Base-by-base conservation (phyloP, 139 green algal species). In the Micractinium sp. region DNA sequence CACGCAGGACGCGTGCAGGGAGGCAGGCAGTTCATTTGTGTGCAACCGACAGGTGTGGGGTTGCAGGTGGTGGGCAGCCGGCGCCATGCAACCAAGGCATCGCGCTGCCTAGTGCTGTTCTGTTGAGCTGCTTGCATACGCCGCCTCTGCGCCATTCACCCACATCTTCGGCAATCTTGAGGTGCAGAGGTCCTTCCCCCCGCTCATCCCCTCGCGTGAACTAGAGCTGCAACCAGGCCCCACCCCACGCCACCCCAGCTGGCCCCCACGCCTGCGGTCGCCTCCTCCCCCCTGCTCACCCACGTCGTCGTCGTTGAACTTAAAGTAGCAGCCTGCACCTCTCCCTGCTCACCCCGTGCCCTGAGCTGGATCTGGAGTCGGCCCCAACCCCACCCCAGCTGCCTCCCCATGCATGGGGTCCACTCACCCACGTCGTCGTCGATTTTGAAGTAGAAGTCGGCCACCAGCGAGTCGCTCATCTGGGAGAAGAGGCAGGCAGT, bases 381-480 rank as follows among this genome's bases (percentile, higher is more conserved):
- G 67, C 19, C n/a, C 25, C 23, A 0, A 29, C 67, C 22, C 22
- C 20, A 75, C 22, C 38, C 36, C 36, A 35, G 35, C 47, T 56
- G 47, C 7, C 47, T 56, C 9, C 5, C 47, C n/a, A n/a, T n/a
- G n/a, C n/a, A n/a, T n/a, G n/a, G n/a, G n/a, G n/a, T n/a, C n/a
- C 47, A 53, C 82, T 35, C 83, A 79, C 77, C 92, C 33, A 96
- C 93, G 76, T 95, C 92, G 81, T 96, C 94, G 76, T 94, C 90
- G 4, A 94, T 89, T 41, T 97, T 97, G 90, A 97, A 93, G 80
- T 97, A 96, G 81, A 96, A 97, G 76, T 95, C 88, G 31, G 95
- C 94, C 76, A 95, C 92, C n/a, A 91, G 85, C 36, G 88, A 85
- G 29, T 76, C 31, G 31, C 91, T 82, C 71, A 94, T 89, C 13